phyloP scores from a whole-genome alignment of 306 rosid genomes.

The Carpinus fangiana region DNA sequence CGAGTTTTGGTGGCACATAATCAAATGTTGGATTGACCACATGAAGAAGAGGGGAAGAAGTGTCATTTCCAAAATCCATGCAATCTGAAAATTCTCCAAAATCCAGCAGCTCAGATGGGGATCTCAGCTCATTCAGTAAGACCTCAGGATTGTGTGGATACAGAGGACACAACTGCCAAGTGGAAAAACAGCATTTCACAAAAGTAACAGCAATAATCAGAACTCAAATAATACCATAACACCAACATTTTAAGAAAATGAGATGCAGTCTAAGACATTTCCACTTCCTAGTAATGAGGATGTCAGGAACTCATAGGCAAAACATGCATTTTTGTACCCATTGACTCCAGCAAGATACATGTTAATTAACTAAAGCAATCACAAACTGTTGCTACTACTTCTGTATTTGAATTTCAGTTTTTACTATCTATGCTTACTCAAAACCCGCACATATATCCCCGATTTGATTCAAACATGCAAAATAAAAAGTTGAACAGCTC shows the following conservation, averaged over 20 bases:
- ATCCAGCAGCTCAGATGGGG: slow-evolving; percentile 97
- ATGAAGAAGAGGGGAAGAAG: slow-evolving; percentile 79
- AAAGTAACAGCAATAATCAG: slow-evolving; percentile 19
- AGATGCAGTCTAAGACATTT: not conserved
- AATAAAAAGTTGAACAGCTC: slow-evolving; percentile 17
- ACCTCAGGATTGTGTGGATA: slow-evolving; percentile 98
- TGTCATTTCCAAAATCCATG: slow-evolving; percentile 74
- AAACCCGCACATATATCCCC: not conserved
- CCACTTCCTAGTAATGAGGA: not conserved
- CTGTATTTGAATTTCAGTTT: not conserved
- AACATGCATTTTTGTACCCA: not conserved
- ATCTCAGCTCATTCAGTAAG: slow-evolving; percentile 83
- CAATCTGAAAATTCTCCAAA: slow-evolving; percentile 97
- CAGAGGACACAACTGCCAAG: slow-evolving; percentile 83
- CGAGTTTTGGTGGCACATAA: slow-evolving; percentile 92
- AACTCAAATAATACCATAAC: slow-evolving; percentile 5
- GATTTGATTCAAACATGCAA: slow-evolving; percentile 5
- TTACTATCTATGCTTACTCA: not conserved
- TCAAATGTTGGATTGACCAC: slow-evolving; percentile 91
- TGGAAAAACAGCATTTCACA: slow-evolving; percentile 30
- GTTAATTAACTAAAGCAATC: not conserved
- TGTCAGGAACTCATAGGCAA: not conserved
- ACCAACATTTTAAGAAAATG: not conserved
- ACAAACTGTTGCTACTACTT: not conserved
- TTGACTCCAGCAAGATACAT: not conserved